Evolutionary conservation across 352 stramenopile species (phyloP).

Genomic region (Blastocystis sp.): DNA sequence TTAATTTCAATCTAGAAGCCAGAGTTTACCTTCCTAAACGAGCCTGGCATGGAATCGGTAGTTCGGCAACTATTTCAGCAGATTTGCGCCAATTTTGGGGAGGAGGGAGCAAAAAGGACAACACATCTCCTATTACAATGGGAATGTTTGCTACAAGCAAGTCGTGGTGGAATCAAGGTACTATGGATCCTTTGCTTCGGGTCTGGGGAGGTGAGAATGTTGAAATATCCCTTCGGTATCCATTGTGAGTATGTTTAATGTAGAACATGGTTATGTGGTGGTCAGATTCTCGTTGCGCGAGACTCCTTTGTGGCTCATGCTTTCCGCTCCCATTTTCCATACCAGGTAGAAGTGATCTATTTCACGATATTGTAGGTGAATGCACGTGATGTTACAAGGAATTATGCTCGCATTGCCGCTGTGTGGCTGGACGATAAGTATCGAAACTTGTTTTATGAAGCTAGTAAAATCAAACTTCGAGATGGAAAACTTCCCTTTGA

Average conservation of each 20-base stretch:
- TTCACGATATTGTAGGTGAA: background rate
- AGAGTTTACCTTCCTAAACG: background rate
- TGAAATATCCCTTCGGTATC: constrained; percentile 46
- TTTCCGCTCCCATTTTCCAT: constrained; percentile 24
- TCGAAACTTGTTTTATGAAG: constrained; percentile 14
- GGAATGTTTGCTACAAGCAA: constrained; percentile 65
- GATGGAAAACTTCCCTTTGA: background rate
- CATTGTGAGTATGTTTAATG: background rate
- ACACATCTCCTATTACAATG: constrained; percentile 56
- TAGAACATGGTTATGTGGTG: constrained; percentile 64
- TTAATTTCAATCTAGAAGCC: constrained; percentile 22
- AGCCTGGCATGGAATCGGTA: constrained; percentile 31
- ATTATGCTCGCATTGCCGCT: constrained; percentile 47
- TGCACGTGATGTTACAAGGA: constrained; percentile 9
- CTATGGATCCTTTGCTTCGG: background rate
- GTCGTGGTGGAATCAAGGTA: constrained; percentile 21
- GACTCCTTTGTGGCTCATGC: constrained; percentile 41
- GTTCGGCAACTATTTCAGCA: background rate
- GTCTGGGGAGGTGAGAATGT: constrained; percentile 67
- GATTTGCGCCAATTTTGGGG: constrained; percentile 62
- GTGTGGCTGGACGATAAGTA: constrained; percentile 52
- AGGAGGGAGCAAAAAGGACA: constrained; percentile 8
- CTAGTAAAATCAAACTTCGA: background rate
- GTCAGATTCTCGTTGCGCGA: constrained; percentile 8
- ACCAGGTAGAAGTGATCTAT: background rate